Evolutionary conservation across 352 stramenopile genomes (phyloP), one percentile per base, ranked within the genome.

Genomic region (Lagenidium sp.): DNA sequence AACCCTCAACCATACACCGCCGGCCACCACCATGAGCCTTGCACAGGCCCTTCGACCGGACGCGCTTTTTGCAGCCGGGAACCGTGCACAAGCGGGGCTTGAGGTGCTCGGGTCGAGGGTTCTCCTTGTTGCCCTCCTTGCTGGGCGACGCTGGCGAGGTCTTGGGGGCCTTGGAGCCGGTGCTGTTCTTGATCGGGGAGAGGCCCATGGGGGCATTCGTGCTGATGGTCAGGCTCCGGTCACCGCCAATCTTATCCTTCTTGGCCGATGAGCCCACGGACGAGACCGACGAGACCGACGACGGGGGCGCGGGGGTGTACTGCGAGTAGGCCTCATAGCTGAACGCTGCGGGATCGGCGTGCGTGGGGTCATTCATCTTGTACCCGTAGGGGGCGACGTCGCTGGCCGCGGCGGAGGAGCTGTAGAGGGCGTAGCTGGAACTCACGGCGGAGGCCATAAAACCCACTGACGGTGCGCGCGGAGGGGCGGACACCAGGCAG

Each of bases 31-130:
- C 80, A 50, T 93, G 80, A 3, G 77, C 77, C 49, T 89, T 93
- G 60, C 80, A 93, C 1, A 93, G 58, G 1, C 80, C 80, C 61
- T 90, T 88, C 32, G 77, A 90, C 21, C 78, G 77, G 48, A 89
- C 75, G 32, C 75, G 74, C 60, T 91, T 93, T 45, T 85, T 84
- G 60, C 81, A 91, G 38, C 72, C 70, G 0, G 80, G 77, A 60
- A 88, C 85, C 24, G 73, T 90, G 55, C 80, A 93, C 12, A 87
- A 63, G 6, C 79, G 76, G 22, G 72, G 81, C 68, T 88, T 88
- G 51, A 88, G 70, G 36, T 68, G 55, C 25, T 88, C 76, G 15
- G 70, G 69, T 29, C 70, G 72, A 5, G 29, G 32, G 5, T 31
- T 35, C 13, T 46, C 43, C n/a, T 45, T 35, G 5, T 63, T 40